Evolutionary conservation across 257 asterid genomes (phyloP).

Genomic region (Ehretia macrophylla): DNA sequence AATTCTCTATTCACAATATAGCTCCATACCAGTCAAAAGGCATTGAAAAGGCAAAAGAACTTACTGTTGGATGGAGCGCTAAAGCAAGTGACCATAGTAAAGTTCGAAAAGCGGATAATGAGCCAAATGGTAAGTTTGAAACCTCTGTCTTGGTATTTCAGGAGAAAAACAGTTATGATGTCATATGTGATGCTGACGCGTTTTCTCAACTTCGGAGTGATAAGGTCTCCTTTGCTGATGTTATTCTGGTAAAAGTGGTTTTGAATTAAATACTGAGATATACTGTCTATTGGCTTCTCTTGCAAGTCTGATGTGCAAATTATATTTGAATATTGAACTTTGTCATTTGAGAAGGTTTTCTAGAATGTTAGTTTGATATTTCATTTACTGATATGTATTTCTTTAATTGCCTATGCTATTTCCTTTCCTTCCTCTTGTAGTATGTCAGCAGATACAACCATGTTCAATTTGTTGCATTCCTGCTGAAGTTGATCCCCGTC

Average conservation of each 20-base stretch:
- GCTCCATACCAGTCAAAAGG: slow-evolving; percentile 96
- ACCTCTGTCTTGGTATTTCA: not conserved
- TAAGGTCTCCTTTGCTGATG: not conserved
- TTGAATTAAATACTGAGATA: not conserved
- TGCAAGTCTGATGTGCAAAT: not conserved
- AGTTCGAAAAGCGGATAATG: slow-evolving; percentile 38
- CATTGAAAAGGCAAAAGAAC: slow-evolving; percentile 79
- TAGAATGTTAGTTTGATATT: too few species aligned
- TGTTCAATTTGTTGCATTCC: too few species aligned
- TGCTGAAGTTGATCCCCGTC: too few species aligned
- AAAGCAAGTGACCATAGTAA: slow-evolving; percentile 23
- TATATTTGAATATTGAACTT: not conserved
- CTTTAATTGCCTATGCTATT: too few species aligned
- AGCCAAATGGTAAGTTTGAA: slow-evolving; percentile 48
- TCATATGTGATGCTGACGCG: not conserved
- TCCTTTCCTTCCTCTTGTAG: too few species aligned
- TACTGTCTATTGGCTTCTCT: too few species aligned
- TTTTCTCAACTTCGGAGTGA: not conserved
- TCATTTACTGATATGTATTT: too few species aligned
- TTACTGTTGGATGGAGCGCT: slow-evolving; percentile 38
- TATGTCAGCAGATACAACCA: too few species aligned
- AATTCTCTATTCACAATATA: slow-evolving; percentile 56
- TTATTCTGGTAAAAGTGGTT: not conserved
- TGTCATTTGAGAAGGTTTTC: not conserved
- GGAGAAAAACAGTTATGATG: not conserved